phyloP scores from a whole-genome alignment of 345 rosid genomes.

The Hibiscus trionum region DNA sequence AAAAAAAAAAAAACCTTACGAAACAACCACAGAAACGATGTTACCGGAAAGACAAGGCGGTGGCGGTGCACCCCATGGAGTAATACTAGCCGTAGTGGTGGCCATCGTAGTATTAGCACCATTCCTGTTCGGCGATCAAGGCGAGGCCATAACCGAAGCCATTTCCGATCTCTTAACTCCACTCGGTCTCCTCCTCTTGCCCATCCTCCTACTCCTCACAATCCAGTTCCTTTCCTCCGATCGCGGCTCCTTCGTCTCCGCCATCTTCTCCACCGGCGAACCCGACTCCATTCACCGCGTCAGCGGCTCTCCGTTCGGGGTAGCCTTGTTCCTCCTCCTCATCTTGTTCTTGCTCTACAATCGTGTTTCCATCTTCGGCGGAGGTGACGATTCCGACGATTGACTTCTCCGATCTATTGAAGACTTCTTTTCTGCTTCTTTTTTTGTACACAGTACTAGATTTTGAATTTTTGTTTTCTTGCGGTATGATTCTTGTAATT shows the following conservation, averaged over 20 bases:
- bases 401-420: not conserved
- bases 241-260: slow-evolving; percentile 51
- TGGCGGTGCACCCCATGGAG: slow-evolving; percentile 58
- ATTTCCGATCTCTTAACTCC: slow-evolving; percentile 76
- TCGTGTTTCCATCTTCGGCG: slow-evolving; percentile 73
- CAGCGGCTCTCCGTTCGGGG: slow-evolving; percentile 74
- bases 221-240: slow-evolving; percentile 88
- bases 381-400: slow-evolving; percentile 44
- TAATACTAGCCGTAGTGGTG: slow-evolving; percentile 60
- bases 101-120: slow-evolving; percentile 60
- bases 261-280: slow-evolving; percentile 58
- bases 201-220: slow-evolving; percentile 57
- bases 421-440: not conserved
- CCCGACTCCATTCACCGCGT: slow-evolving; percentile 60
- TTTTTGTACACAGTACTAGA: not conserved
- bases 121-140: slow-evolving; percentile 61
- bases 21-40: slow-evolving; percentile 13
- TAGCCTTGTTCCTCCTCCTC: slow-evolving; percentile 54
- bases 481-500: not conserved
- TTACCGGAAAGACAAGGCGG: slow-evolving; percentile 24
- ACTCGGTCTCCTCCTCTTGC: slow-evolving; percentile 65
- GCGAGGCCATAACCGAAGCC: slow-evolving; percentile 66
- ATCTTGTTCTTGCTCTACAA: slow-evolving; percentile 60
- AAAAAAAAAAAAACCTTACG: not conserved
- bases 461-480: not conserved